phyloP scores from a whole-genome alignment of 768 basidiomycete species.

The Coprinopsis marcescibilis region DNA sequence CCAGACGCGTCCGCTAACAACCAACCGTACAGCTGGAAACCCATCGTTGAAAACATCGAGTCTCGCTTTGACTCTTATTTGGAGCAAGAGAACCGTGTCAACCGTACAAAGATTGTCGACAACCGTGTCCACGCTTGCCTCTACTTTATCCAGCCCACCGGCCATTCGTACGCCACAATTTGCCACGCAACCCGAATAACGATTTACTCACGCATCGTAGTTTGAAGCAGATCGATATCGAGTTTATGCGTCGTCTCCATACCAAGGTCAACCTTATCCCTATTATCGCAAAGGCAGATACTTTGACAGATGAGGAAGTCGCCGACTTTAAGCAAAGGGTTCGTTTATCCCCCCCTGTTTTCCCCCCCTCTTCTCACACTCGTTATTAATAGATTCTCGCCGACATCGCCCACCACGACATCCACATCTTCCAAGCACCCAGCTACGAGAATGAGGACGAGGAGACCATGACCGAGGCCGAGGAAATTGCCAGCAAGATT shows the following conservation, averaged over 20 bases:
- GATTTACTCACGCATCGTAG: constrained; percentile 33
- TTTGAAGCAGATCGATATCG: constrained; percentile 96
- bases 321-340: constrained; percentile 90
- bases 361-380: constrained; percentile 4
- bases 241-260: constrained; percentile 97
- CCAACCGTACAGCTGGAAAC: constrained; percentile 74
- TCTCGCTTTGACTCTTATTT: constrained; percentile 95
- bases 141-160: constrained; percentile 98
- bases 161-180: constrained; percentile 74
- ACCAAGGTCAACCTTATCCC: constrained; percentile 98
- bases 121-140: constrained; percentile 98
- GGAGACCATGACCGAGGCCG: constrained; percentile 94
- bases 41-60: constrained; percentile 97
- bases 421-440: constrained; percentile 97
- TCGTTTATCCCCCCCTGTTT: constrained; percentile 17
- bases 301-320: constrained; percentile 95
- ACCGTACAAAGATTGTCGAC: constrained; percentile 88
- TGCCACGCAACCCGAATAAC: constrained; percentile 8
- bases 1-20: constrained; percentile 12
- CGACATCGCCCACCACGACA: constrained; percentile 93
- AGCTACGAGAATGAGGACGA: constrained; percentile 98
- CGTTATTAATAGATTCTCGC: constrained; percentile 60
- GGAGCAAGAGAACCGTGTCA: constrained; percentile 98
- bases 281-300: constrained; percentile 97
- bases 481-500: constrained; percentile 97